Percentiles rank a stretch among this genome's conserved stretches.
Conservation (phyloP, 805 yeast species). For the Clavispora santaluciae region DNA sequence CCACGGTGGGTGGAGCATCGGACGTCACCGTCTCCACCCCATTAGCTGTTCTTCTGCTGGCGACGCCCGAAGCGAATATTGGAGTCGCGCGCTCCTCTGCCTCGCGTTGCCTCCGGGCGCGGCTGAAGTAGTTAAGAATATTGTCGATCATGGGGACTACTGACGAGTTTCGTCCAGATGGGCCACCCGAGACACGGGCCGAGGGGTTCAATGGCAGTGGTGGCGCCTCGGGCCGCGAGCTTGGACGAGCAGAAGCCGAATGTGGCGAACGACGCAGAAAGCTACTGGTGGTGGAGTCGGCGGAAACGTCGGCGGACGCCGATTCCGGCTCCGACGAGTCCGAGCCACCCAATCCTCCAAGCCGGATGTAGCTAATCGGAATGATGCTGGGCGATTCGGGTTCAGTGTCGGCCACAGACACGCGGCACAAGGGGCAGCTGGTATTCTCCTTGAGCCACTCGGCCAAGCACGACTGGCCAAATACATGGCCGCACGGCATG, state of each 20-base stretch:
- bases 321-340: neutral
- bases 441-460: constrained; percentile 76
- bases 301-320: too few species aligned
- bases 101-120: constrained; percentile 6
- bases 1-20: constrained; percentile 2
- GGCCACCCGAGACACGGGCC: neutral
- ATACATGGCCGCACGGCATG: constrained; percentile 82
- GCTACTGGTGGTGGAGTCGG: neutral
- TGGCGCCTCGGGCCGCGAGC: constrained; percentile 7
- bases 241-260: constrained; percentile 6
- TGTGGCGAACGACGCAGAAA: constrained; percentile 12
- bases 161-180: constrained; percentile 8
- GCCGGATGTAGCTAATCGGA: constrained; percentile 12
- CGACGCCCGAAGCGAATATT: constrained; percentile 44
- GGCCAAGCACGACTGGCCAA: constrained; percentile 79
- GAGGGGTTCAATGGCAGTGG: constrained; percentile 6
- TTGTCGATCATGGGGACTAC: constrained; percentile 13
- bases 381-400: constrained; percentile 2
- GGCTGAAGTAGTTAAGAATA: constrained; percentile 10
- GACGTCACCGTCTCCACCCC: constrained; percentile 39
- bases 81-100: constrained; percentile 4
- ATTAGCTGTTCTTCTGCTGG: constrained; percentile 41
- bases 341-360: constrained; percentile 9
- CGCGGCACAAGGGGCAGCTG: constrained; percentile 86
- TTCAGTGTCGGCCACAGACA: constrained; percentile 17